Evolutionary conservation across 345 rosid genomes (phyloP).

Genomic region (Moricandia arvensis): DNA sequence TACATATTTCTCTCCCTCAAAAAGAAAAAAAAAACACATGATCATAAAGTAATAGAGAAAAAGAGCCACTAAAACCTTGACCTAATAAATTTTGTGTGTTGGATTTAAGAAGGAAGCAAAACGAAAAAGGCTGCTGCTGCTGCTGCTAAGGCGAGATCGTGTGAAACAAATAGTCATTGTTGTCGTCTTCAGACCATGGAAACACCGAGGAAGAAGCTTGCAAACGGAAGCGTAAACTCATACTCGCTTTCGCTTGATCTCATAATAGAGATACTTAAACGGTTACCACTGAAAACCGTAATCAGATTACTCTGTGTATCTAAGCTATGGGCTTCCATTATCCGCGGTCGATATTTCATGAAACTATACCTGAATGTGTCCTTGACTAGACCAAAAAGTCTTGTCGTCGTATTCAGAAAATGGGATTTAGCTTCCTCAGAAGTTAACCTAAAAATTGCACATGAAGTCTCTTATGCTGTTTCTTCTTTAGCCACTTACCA

Average conservation of each 20-base stretch:
- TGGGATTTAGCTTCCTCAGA: neutral
- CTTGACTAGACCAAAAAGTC: neutral
- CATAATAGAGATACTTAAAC: neutral
- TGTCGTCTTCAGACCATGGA: neutral
- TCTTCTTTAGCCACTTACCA: neutral
- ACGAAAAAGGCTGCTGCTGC: neutral
- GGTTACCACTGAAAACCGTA: neutral
- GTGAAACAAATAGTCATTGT: neutral
- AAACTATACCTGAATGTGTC: neutral
- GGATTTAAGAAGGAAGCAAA: neutral
- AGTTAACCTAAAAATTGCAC: neutral
- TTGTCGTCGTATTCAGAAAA: neutral
- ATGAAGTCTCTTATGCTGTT: neutral
- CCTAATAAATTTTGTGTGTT: neutral
- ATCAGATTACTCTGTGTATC: neutral
- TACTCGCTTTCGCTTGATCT: neutral
- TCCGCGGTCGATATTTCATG: neutral
- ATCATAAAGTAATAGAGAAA: too few species aligned
- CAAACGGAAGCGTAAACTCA: neutral
- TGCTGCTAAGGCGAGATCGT: neutral
- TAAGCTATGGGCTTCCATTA: neutral
- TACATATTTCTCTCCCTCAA: too few species aligned
- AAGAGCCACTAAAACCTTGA: too few species aligned
- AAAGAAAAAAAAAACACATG: too few species aligned
- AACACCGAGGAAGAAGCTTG: neutral